Evolutionary conservation across 2,329 filamentous ascomycete species (phyloP).

Genomic region (Xylariaceae sp.): DNA sequence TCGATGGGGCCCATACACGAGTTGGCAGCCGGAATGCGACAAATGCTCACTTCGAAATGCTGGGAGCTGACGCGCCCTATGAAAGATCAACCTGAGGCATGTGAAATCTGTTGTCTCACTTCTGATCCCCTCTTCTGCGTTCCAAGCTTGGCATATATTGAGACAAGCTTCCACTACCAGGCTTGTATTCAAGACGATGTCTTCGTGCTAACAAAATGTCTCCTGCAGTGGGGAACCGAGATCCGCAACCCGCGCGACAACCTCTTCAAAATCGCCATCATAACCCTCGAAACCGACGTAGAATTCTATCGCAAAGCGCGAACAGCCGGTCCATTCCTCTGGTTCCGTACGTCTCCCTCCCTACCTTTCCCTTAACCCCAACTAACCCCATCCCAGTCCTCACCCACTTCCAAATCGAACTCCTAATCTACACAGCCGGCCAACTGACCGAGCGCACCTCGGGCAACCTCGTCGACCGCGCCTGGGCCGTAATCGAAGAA

Average conservation of each 20-base stretch:
- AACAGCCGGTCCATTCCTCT: conserved; percentile 44
- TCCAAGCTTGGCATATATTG: not conserved
- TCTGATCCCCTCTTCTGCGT: not conserved
- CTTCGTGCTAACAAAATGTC: not conserved
- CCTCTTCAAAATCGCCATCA: conserved; percentile 50
- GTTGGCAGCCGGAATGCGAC: conserved; percentile 44
- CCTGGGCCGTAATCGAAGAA: conserved; percentile 44
- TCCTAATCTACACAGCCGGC: conserved; percentile 51
- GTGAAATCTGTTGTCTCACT: not conserved
- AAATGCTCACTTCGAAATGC: conserved; percentile 47
- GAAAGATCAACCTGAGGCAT: conserved; percentile 38
- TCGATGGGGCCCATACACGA: conserved; percentile 49
- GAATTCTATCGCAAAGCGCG: conserved; percentile 40
- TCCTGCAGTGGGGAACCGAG: conserved; percentile 44
- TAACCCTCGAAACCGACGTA: conserved; percentile 44
- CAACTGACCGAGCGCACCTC: conserved; percentile 47
- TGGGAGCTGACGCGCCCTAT: conserved; percentile 44
- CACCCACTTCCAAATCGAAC: conserved; percentile 50
- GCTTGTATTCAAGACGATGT: not conserved
- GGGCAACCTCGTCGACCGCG: conserved; percentile 48
- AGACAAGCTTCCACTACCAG: not conserved
- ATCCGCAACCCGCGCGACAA: conserved; percentile 47
- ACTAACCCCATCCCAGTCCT: conserved; percentile 24
- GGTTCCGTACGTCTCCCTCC: conserved; percentile 43
- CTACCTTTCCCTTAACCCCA: not conserved